Conservation (phyloP, 805 yeast genomes). For the Candida maesae region DNA sequence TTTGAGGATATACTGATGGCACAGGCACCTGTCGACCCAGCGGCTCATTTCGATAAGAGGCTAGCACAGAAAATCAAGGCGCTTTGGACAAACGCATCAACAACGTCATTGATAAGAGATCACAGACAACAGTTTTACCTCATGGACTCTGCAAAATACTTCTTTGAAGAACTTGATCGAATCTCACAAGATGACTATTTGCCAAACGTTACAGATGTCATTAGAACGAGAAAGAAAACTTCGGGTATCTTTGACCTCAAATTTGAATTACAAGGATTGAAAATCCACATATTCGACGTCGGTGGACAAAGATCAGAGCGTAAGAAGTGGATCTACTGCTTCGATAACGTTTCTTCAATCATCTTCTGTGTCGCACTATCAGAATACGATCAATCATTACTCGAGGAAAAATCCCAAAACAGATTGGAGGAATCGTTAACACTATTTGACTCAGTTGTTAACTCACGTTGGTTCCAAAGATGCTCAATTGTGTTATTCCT, state of each 20-base stretch:
- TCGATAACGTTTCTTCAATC: slow-evolving; percentile 85
- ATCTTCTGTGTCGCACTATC: slow-evolving; percentile 89
- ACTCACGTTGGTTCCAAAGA: slow-evolving; percentile 88
- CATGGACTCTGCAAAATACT: slow-evolving; percentile 81
- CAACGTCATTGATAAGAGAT: slow-evolving; percentile 50
- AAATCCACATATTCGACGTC: slow-evolving; percentile 72
- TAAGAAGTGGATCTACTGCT: slow-evolving; percentile 96
- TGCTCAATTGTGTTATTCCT: slow-evolving; percentile 83
- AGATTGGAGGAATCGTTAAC: slow-evolving; percentile 79
- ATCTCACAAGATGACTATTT: slow-evolving; percentile 57
- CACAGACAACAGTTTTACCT: slow-evolving; percentile 72
- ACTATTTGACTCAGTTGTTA: slow-evolving; percentile 84
- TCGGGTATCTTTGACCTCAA: slow-evolving; percentile 86
- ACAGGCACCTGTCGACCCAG: slow-evolving; percentile 47
- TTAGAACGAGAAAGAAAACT: slow-evolving; percentile 87
- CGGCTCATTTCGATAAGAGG: slow-evolving; percentile 45
- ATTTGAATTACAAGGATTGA: slow-evolving; percentile 68
- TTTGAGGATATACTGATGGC: slow-evolving; percentile 18
- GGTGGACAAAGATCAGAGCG: slow-evolving; percentile 97
- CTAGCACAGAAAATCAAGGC: slow-evolving; percentile 45
- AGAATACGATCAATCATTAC: slow-evolving; percentile 82
- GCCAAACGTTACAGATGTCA: slow-evolving; percentile 74
- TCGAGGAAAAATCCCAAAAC: slow-evolving; percentile 74
- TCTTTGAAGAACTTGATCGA: slow-evolving; percentile 62
- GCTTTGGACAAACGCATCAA: slow-evolving; percentile 56